phyloP scores from a whole-genome alignment of 2,329 filamentous ascomycete species.

The Apiospora koreana region DNA sequence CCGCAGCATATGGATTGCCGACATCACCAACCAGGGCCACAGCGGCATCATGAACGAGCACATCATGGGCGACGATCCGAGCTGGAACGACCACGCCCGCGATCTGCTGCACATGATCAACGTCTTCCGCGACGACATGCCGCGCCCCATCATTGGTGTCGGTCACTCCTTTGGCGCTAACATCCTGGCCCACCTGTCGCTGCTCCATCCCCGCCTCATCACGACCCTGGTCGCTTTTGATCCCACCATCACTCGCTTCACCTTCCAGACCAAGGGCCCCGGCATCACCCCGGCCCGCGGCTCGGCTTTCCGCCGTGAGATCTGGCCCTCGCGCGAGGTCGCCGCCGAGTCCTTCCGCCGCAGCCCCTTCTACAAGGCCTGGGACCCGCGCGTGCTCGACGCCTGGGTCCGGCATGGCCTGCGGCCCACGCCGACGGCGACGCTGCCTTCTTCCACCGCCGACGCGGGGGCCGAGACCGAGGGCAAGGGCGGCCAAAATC shows the following conservation, averaged over 20 bases:
- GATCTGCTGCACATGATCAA: conserved; percentile 88
- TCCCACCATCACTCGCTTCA: conserved; percentile 68
- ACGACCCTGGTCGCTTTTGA: conserved; percentile 78
- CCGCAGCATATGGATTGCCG: conserved; percentile 84
- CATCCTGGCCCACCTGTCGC: conserved; percentile 69
- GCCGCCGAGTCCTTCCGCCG: conserved; percentile 68
- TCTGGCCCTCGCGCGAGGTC: conserved; percentile 75
- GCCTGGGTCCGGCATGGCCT: conserved; percentile 73
- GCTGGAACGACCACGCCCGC: conserved; percentile 82
- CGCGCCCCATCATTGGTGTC: conserved; percentile 78
- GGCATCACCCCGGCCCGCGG: conserved; percentile 49
- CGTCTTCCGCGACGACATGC: conserved; percentile 75
- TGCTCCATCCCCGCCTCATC: conserved; percentile 81
- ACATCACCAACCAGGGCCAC: conserved; percentile 81
- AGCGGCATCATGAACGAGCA: conserved; percentile 78
- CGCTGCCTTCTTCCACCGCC: conserved; percentile 45
- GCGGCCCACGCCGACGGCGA: conserved; percentile 67
- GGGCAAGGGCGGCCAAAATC: no score
- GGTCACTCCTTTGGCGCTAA: conserved; percentile 88
- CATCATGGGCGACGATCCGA: conserved; percentile 80
- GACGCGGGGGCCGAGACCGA: conserved; percentile 19
- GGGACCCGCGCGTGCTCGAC: conserved; percentile 80
- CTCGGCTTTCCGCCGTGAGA: conserved; percentile 73
- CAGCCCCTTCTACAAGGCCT: conserved; percentile 75
- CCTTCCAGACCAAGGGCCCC: conserved; percentile 37